These are phyloP conservation scores for Mycena maculata DNA, from an alignment of 768 basidiomycete species.

Conservation along the genomic window DNA sequence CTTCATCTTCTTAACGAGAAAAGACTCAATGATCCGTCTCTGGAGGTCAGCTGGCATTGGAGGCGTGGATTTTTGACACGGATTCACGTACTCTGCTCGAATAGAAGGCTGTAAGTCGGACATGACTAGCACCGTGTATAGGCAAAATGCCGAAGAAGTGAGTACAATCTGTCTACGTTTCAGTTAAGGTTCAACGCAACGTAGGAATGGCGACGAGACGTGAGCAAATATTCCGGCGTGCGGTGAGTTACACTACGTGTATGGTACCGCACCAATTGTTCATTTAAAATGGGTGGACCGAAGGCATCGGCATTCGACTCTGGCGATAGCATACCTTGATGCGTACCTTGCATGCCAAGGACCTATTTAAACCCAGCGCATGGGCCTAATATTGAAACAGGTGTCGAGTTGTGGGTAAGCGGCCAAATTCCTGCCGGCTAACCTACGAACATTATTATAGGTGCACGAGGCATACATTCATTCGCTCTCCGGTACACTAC, in stretches of 20 bases:
- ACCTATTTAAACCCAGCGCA: too few relatives aligned
- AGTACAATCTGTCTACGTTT: background rate
- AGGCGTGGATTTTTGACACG: too few relatives aligned
- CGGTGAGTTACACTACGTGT: constrained; percentile 1
- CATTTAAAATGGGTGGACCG: constrained; percentile 20
- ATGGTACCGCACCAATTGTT: background rate
- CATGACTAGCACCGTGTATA: constrained; percentile 20
- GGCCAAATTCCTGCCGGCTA: too few relatives aligned
- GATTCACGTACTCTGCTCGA: constrained; percentile 6
- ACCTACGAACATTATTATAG: too few relatives aligned
- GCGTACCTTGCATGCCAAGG: background rate
- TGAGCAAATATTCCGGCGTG: constrained; percentile 7
- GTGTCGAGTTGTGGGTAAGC: background rate
- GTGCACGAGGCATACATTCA: too few relatives aligned
- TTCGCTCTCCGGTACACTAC: too few relatives aligned
- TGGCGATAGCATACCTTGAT: constrained; percentile 16
- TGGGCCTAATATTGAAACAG: background rate
- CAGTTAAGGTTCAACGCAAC: background rate
- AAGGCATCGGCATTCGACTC: background rate
- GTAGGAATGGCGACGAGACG: constrained; percentile 21
- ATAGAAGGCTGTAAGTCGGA: constrained; percentile 9
- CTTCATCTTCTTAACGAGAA: too few relatives aligned
- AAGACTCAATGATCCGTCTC: too few relatives aligned
- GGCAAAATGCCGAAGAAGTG: constrained; percentile 18
- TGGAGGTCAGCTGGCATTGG: too few relatives aligned